Conservation (phyloP, 1,284 basidiomycete genomes). For the Cutaneotrichosporon sp. region DNA sequence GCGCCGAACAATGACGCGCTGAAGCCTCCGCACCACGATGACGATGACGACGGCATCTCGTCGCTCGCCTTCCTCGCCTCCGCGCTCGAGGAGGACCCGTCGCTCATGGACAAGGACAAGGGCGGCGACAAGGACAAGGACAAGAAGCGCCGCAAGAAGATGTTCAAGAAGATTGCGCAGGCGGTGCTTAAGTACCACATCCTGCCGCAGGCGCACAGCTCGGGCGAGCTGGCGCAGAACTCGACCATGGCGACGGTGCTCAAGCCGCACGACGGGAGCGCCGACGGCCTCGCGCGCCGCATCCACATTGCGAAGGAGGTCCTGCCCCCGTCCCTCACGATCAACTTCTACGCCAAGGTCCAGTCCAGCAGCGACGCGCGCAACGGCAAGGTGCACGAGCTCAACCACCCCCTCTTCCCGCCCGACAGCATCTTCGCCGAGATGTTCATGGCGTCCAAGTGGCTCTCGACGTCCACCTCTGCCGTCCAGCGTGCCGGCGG, state of each 20-base stretch:
- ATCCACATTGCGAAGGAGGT: conserved; percentile 54
- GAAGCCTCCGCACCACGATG: conserved; percentile 33
- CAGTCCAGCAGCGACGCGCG: conserved; percentile 50
- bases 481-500: conserved; percentile 58
- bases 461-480: conserved; percentile 59
- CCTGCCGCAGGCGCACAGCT: conserved; percentile 52
- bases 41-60: conserved; percentile 34
- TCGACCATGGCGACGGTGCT: conserved; percentile 60
- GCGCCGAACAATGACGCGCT: conserved; percentile 47
- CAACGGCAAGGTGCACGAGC: conserved; percentile 63
- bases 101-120: conserved; percentile 15
- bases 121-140: conserved; percentile 51
- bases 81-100: conserved; percentile 28
- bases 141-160: conserved; percentile 54
- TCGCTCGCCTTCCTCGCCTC: conserved; percentile 29
- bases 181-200: conserved; percentile 62
- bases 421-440: conserved; percentile 60
- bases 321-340: conserved; percentile 48
- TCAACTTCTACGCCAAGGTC: conserved; percentile 60
- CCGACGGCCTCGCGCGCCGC: conserved; percentile 57
- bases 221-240: conserved; percentile 55
- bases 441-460: conserved; percentile 56
- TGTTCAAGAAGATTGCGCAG: conserved; percentile 53
- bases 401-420: conserved; percentile 60
- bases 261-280: conserved; percentile 53